Percentiles rank a stretch among this genome's conserved stretches.
phyloP scores from a whole-genome alignment of 176 grass and related monocot species.

The Stipa capillata region DNA sequence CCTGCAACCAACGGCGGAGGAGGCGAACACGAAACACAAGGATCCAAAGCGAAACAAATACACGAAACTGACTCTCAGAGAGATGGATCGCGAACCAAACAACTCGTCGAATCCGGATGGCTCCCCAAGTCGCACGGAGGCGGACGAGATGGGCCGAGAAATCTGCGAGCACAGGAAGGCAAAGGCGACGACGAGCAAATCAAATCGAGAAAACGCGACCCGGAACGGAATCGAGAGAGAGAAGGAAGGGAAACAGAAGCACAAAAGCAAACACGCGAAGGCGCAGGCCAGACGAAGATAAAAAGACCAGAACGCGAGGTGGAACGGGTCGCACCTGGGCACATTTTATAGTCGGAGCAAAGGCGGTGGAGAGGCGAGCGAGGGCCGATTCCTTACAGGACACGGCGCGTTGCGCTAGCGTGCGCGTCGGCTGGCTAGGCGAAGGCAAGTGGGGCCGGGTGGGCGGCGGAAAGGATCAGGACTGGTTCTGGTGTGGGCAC shows the following conservation, averaged over 20 bases:
- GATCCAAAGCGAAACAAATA: not conserved
- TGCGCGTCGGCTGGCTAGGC: not conserved
- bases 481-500: not conserved
- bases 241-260: not conserved
- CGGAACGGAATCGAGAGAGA: not conserved
- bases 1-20: constrained; percentile 15
- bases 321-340: not conserved
- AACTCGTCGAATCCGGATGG: too few relatives aligned
- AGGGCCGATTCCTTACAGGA: not conserved
- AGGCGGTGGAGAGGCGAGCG: not conserved
- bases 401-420: constrained; percentile 21
- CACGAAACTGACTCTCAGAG: not conserved
- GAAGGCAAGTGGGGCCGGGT: not conserved
- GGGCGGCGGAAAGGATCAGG: not conserved
- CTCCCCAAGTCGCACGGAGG: not conserved
- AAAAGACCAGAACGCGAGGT: not conserved
- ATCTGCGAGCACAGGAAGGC: constrained; percentile 11
- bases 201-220: not conserved
- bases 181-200: not conserved
- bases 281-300: too few relatives aligned
- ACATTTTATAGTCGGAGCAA: not conserved
- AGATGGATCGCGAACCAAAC: too few relatives aligned
- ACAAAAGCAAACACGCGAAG: not conserved
- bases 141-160: too few relatives aligned
- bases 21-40: not conserved